Percentiles rank a stretch among this genome's conserved stretches.
phyloP scores from a whole-genome alignment of 768 basidiomycete species.

The Lentinula detonsa region DNA sequence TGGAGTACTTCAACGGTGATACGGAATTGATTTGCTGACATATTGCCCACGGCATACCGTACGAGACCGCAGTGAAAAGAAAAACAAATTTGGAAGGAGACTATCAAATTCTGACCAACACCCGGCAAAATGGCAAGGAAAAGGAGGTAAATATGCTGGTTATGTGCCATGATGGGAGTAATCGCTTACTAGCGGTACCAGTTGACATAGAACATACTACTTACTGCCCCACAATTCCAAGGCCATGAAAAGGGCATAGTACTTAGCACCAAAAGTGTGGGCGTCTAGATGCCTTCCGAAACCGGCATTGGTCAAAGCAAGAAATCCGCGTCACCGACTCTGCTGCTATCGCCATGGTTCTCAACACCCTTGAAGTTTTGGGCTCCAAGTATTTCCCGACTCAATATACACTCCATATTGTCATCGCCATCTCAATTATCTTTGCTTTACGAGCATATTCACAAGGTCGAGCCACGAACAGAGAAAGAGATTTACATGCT shows the following conservation, averaged over 20 bases:
- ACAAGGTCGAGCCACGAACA: conserved; percentile 63
- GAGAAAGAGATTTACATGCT: conserved; percentile 74
- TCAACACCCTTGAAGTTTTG: conserved; percentile 37
- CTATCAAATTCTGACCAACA: not conserved
- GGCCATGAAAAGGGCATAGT: not conserved
- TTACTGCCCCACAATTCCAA: not conserved
- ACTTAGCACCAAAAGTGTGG: too few relatives aligned
- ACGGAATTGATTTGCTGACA: too few relatives aligned
- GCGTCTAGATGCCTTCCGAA: too few relatives aligned
- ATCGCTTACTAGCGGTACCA: not conserved
- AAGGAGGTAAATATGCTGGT: not conserved
- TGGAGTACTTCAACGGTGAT: too few relatives aligned
- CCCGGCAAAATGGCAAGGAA: not conserved
- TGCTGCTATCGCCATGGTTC: conserved; percentile 37
- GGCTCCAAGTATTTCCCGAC: conserved; percentile 42
- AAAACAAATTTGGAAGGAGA: not conserved
- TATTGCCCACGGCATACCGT: not conserved
- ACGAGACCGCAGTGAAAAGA: not conserved
- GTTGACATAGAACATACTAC: too few relatives aligned
- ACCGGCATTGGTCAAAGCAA: too few relatives aligned
- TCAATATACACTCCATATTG: conserved; percentile 50
- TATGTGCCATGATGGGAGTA: not conserved
- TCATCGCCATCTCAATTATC: conserved; percentile 35
- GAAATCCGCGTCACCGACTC: too few relatives aligned
- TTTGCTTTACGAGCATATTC: conserved; percentile 52